Evolutionary conservation across 352 stramenopile genomes (phyloP), one percentile per base, ranked within the genome.

Genomic region (Pythium oligandrum): DNA sequence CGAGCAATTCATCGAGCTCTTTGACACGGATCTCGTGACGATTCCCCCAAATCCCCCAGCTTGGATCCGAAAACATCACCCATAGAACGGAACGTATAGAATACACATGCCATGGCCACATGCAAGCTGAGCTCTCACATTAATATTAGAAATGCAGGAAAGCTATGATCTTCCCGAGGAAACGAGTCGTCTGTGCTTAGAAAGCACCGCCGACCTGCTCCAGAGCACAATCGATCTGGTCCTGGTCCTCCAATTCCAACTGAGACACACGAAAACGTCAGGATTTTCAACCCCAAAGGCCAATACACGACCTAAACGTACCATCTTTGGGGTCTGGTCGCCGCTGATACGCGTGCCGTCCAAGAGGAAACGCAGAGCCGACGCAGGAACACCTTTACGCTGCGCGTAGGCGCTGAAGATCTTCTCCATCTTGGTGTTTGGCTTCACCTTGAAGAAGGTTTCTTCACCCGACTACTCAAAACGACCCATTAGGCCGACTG

Each of bases 401-500:
- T 94, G 74, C 8, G 96, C 96, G 64, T 98, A 99, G 3, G 96
- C 96, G 52, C 88, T 88, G 69, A 99, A 98, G 46, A 99, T 97
- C 70, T 98, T 98, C 53, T 92, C 81, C 96, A 99, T 99, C 80
- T 98, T 98, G 39, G 96, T 99, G 51, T 95, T 97, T 53, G 91
- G 97, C 75, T 99, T 99, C 44, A 99, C 96, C 79, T 99, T 99
- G 78, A 99, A 99, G 68, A 98, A 98, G 4, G 94, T 99, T 73
- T 98, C 95, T 57, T 97, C 88, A 39, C 88, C 90, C 12, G 83
- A 94, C 80, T 97, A 63, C 12, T 39, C 17, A 26, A 26, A 26
- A 26, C 17, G 17, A 26, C 17, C 17, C 17, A 26, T 26, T 26
- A 26, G 17, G 31, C 17, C 39, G n/a, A 56, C 33, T 33, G 45